A percentile compares a stretch with the other conserved stretches of the same genome.
These are phyloP conservation scores for Claviceps sp. DNA, from an alignment of 2,329 filamentous ascomycete species.

Conservation along the genomic window DNA sequence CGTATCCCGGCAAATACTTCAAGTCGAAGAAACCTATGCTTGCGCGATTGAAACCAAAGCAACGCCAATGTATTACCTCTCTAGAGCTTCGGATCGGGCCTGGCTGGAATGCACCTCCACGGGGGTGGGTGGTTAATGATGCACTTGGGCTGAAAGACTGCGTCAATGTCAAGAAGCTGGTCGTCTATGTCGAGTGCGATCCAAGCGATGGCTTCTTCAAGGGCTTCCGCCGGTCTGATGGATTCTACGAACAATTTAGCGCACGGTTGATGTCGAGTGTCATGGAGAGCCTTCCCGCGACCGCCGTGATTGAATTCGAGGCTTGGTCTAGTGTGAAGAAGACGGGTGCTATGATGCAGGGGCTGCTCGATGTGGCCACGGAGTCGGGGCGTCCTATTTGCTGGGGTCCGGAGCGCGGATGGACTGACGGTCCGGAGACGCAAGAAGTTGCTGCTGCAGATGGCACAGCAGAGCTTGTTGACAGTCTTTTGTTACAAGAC, in stretches of 20 bases:
- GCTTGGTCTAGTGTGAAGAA: slow-evolving; percentile 53
- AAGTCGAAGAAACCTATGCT: slow-evolving; percentile 62
- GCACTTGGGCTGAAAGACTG: slow-evolving; percentile 52
- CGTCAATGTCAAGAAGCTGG: slow-evolving; percentile 42
- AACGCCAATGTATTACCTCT: slow-evolving; percentile 45
- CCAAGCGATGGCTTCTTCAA: slow-evolving; percentile 54
- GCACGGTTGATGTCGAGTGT: slow-evolving; percentile 42
- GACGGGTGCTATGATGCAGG: slow-evolving; percentile 49
- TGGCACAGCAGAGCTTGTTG: slow-evolving; percentile 1
- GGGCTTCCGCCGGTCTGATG: slow-evolving; percentile 51
- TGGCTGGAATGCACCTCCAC: slow-evolving; percentile 57
- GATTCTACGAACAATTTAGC: slow-evolving; percentile 59
- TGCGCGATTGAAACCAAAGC: slow-evolving; percentile 46
- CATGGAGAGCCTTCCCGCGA: slow-evolving; percentile 40
- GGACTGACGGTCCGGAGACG: slow-evolving; percentile 40
- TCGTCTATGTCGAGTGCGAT: slow-evolving; percentile 60
- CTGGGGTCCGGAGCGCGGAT: slow-evolving; percentile 57
- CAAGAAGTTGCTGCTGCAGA: background rate
- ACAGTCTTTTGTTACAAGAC: slow-evolving; percentile 7
- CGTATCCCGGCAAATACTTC: slow-evolving; percentile 50
- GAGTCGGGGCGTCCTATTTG: slow-evolving; percentile 37
- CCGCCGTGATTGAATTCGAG: slow-evolving; percentile 54
- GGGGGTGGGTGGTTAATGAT: slow-evolving; percentile 54
- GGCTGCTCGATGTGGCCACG: slow-evolving; percentile 39
- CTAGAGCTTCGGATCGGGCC: slow-evolving; percentile 61